Evolutionary conservation across 768 basidiomycete genomes (phyloP).

Genomic region (Leccinellum rugosiceps): DNA sequence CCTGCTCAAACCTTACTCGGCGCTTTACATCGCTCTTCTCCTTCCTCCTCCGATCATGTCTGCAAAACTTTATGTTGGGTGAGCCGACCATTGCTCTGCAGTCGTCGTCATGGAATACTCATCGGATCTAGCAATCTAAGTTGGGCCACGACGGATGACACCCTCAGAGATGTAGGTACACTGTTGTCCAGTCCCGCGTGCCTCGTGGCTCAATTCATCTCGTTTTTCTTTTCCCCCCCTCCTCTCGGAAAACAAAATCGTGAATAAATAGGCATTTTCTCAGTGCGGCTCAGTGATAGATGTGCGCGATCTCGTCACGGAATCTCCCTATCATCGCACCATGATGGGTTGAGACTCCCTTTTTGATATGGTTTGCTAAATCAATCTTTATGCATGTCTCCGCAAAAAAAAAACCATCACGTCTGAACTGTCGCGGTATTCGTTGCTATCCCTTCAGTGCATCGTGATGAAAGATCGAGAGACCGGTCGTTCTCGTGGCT

Average conservation of each 20-base stretch:
- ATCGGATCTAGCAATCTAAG: slow-evolving; percentile 28
- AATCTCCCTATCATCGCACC: slow-evolving; percentile 30
- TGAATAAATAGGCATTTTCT: slow-evolving; percentile 38
- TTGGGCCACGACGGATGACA: slow-evolving; percentile 32
- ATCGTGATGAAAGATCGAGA: slow-evolving; percentile 49
- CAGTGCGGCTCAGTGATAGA: slow-evolving; percentile 44
- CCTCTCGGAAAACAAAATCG: not conserved
- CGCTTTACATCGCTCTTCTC: slow-evolving; percentile 11
- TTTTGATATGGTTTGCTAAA: slow-evolving; percentile 25
- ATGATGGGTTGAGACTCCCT: slow-evolving; percentile 30
- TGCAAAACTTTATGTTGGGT: slow-evolving; percentile 34
- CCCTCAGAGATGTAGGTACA: slow-evolving; percentile 23
- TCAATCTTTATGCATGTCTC: slow-evolving; percentile 22
- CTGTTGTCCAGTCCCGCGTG: not conserved
- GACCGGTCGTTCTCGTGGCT: slow-evolving; percentile 55
- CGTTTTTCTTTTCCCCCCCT: slow-evolving; percentile 5
- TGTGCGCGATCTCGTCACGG: slow-evolving; percentile 41
- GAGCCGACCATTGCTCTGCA: slow-evolving; percentile 4
- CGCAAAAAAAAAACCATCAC: slow-evolving; percentile 3
- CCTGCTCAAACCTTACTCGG: slow-evolving; percentile 16
- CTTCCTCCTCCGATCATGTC: slow-evolving; percentile 24
- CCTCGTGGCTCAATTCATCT: slow-evolving; percentile 7
- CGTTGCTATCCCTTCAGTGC: slow-evolving; percentile 18
- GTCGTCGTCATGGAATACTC: not conserved
- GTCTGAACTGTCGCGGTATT: slow-evolving; percentile 4